Base-by-base conservation (phyloP, 1,284 basidiomycete species). In the Macrocybe sp. region DNA sequence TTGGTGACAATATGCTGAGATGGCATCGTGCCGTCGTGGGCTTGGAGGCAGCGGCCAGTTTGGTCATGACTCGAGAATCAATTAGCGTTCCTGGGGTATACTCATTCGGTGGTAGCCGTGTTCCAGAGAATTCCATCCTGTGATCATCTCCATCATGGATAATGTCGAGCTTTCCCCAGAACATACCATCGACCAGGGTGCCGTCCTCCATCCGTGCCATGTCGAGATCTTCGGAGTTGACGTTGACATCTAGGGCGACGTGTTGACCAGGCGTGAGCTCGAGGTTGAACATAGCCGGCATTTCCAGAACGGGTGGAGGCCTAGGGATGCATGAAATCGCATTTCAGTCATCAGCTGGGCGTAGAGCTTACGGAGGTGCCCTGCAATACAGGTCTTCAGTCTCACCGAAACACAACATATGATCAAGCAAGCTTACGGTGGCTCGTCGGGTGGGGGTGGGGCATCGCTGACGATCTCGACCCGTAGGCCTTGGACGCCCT, bases 141-240 rank as follows among this genome's bases (percentile, higher is more conserved):
- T 91, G 88, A 11, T 67, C 80, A 58, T 88, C 84, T 36, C 79
- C 85, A 2, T 78, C 70, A 59, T 91, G 89, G 9, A 89, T 77
- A 46, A 91, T 86, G 55, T 81, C 79, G 45, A 91, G 78, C 60
- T 89, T 90, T 2, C 88, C 88, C 85, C 85, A 90, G 67, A 90
- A 91, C 61, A 76, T 69, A 38, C 88, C 88, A 46, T 87, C 88
- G 16, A 91, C 88, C 22, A 80, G 72, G 7, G 86, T 90, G 2
- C 88, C 88, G 55, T 91, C 88, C 53, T 91, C 88, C 84, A 88
- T 89, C 45, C 85, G 78, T 2, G 88, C 82, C 88, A 91, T 90
- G 61, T 91, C 88, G 32, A 89, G 73, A 55, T 90, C 87, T 47
- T 83, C 81, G 3, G 88, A 90, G 41, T 76, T 75, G 39, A 89